phyloP scores from a whole-genome alignment of 345 rosid species.

The Eucalyptus victrix region DNA sequence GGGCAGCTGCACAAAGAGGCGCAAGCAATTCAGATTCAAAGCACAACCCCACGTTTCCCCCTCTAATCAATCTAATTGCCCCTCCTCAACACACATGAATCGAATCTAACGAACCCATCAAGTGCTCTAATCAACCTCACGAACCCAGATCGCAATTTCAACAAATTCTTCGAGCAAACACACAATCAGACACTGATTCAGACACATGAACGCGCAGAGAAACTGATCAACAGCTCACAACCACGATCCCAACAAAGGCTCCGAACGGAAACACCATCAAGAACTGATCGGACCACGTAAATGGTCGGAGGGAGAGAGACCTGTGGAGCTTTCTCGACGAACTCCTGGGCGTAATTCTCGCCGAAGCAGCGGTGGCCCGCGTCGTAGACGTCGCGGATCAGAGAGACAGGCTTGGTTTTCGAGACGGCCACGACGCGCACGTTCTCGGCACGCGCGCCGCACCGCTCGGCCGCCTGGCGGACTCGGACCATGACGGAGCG shows the following conservation, averaged over 20 bases:
- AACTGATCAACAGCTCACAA: neutral
- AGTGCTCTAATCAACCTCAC: neutral
- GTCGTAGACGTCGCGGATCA: conserved; percentile 72
- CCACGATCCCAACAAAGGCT: neutral
- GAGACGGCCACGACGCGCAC: conserved; percentile 75
- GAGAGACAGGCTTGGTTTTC: conserved; percentile 79
- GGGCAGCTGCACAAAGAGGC: conserved; percentile 40
- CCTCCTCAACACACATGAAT: neutral
- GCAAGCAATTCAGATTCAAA: neutral
- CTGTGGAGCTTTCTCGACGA: conserved; percentile 85
- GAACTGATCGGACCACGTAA: neutral
- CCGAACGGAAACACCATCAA: neutral
- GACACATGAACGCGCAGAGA: neutral
- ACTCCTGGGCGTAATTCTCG: conserved; percentile 83
- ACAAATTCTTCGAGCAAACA: neutral
- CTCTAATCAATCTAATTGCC: neutral
- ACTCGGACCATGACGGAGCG: conserved; percentile 62
- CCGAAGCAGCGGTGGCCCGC: conserved; percentile 90
- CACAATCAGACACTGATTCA: neutral
- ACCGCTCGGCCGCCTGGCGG: conserved; percentile 54
- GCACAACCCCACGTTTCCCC: neutral
- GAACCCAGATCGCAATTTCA: neutral
- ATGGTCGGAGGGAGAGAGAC: conserved; percentile 1
- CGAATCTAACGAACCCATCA: neutral
- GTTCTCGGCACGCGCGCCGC: conserved; percentile 32